Evolutionary conservation across 2,329 filamentous ascomycete species (phyloP), one percentile per base, ranked within the genome.

Genomic region (Cladobotryum protrusum): DNA sequence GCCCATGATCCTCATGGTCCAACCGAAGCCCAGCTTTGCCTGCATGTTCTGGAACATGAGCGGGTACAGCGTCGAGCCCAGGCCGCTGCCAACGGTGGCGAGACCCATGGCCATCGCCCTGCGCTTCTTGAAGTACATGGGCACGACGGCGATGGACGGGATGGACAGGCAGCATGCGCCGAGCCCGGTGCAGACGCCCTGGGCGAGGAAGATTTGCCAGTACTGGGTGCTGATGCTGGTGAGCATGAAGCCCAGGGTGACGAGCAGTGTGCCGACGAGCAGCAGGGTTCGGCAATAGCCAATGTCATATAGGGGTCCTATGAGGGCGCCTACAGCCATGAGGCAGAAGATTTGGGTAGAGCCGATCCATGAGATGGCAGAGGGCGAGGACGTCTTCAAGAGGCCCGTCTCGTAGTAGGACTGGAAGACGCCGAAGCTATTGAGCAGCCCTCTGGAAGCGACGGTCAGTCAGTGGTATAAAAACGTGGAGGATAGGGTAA

Each of bases 361-460:
- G 29, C 67, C 71, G 49, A 75, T 72, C 71, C 72, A 74, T 4
- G 71, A 72, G 39, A 76, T 73, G 36, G 59, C 53, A 3, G 61
- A 61, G 5, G 63, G 52, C 1, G 64, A 60, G 9, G 50, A 47
- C 14, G 36, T 15, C 1, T 8, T n/a, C 12, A 72, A 61, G 6
- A 63, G 52, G 18, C 54, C 35, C 6, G 45, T 44, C 13, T 61
- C 54, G 58, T 71, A 72, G 52, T 67, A 64, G 5, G 60, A 52
- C 49, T 68, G 63, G 48, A 63, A 70, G 32, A 65, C 61, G 24
- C 69, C 70, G 33, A 66, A 70, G n/a, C 61, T 62, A 54, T 67
- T 67, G 19, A 64, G 54, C 3, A 67, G 57, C 20, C 67, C 67
- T 53, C 64, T 66, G 8, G 24, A 29, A 29, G 24, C 24, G 24